phyloP scores from a whole-genome alignment of 495 filamentous ascomycete genomes.

The Filosporella fistucella region DNA sequence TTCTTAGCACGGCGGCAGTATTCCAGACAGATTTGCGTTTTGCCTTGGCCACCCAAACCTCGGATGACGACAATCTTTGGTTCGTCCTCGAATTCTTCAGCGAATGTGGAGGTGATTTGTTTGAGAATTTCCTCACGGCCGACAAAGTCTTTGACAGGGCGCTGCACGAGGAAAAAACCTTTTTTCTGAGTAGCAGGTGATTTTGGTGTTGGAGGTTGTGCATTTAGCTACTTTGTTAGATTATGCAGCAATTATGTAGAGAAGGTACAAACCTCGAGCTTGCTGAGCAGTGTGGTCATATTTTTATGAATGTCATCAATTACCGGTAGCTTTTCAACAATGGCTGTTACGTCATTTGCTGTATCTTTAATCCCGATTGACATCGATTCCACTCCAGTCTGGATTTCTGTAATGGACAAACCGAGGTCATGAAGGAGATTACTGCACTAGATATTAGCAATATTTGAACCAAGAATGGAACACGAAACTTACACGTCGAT shows the following conservation, averaged over 20 bases:
- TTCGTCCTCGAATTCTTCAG: background rate
- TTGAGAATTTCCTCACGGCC: conserved; percentile 2
- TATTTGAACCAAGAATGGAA: background rate
- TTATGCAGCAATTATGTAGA: too few relatives aligned
- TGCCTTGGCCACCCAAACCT: conserved; percentile 30
- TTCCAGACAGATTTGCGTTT: conserved; percentile 30
- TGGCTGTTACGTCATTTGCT: background rate
- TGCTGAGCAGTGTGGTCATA: background rate
- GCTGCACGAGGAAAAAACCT: too few relatives aligned
- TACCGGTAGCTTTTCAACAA: background rate
- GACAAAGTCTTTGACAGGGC: conserved; percentile 1
- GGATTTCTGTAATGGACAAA: too few relatives aligned
- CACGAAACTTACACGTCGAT: background rate
- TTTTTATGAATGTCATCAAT: too few relatives aligned
- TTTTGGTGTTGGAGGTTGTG: background rate
- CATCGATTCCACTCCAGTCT: background rate
- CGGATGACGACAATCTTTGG: conserved; percentile 19
- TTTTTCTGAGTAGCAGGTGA: background rate
- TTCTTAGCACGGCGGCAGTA: conserved; percentile 21
- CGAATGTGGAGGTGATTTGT: conserved; percentile 3
- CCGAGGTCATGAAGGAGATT: too few relatives aligned
- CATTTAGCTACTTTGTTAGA: background rate
- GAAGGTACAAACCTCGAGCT: too few relatives aligned
- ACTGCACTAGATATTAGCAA: background rate
- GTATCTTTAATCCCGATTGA: background rate